Evolutionary conservation across 164 flowering plant genomes (phyloP).

Genomic region (Tetrastigma voinierianum): DNA sequence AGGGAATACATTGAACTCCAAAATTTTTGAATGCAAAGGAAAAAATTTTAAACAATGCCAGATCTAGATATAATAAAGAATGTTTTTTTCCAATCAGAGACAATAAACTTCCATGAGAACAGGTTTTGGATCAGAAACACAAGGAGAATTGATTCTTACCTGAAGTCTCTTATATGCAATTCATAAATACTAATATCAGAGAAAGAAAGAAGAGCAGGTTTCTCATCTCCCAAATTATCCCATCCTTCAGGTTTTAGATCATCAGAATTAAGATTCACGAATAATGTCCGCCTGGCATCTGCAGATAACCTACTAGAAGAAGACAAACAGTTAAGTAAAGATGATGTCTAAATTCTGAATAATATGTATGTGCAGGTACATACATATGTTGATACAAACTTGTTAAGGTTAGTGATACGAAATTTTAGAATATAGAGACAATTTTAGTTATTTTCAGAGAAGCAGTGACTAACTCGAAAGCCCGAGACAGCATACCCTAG

Average conservation of each 20-base stretch:
- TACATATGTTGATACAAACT: background rate
- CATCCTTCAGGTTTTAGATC: slow-evolving; percentile 76
- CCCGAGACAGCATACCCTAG: slow-evolving; percentile 62
- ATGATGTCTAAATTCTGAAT: background rate
- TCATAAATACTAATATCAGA: slow-evolving; percentile 92
- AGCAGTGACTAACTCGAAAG: slow-evolving; percentile 10
- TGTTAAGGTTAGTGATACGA: background rate
- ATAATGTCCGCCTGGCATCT: slow-evolving; percentile 65
- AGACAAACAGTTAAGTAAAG: slow-evolving; percentile 1
- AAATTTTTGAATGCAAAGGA: background rate
- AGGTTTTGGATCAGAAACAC: background rate
- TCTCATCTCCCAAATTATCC: slow-evolving; percentile 74
- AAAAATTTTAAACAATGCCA: background rate
- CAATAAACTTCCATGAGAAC: too few relatives aligned
- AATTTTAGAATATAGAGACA: background rate
- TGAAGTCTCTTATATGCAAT: slow-evolving; percentile 92
- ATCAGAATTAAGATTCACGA: slow-evolving; percentile 65
- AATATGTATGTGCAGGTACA: background rate
- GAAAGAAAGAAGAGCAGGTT: slow-evolving; percentile 63
- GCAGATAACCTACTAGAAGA: slow-evolving; percentile 70
- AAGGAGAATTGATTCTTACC: slow-evolving; percentile 32
- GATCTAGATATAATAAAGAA: background rate
- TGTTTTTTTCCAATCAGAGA: too few relatives aligned
- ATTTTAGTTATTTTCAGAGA: slow-evolving; percentile 5
- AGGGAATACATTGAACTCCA: too few relatives aligned